These are phyloP conservation scores for Triangularia verruculosa DNA, from an alignment of 2,329 filamentous ascomycete genomes.

Conservation along the genomic window DNA sequence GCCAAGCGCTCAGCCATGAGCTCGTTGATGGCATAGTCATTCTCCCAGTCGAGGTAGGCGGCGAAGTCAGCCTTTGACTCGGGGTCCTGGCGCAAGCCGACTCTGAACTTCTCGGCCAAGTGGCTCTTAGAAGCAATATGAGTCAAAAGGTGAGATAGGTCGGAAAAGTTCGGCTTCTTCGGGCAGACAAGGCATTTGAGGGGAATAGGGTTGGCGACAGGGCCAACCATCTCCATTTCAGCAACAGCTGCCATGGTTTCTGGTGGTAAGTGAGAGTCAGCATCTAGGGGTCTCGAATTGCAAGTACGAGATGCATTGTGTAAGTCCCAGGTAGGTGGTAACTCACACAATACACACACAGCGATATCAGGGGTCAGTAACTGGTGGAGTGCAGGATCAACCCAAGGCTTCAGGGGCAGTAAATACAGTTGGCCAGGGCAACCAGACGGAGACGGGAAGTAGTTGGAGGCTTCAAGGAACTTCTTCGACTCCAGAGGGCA, in stretches of 20 bases:
- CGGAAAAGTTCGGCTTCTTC: slow-evolving; percentile 76
- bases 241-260: slow-evolving; percentile 39
- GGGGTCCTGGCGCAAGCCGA: slow-evolving; percentile 70
- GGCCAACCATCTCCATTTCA: slow-evolving; percentile 25
- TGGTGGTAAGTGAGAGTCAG: neutral
- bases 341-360: slow-evolving; percentile 20
- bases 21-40: slow-evolving; percentile 63
- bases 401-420: neutral
- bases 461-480: neutral
- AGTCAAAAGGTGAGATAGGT: slow-evolving; percentile 87
- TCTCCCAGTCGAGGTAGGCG: slow-evolving; percentile 77
- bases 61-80: slow-evolving; percentile 61
- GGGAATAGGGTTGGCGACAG: slow-evolving; percentile 54
- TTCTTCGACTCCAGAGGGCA: slow-evolving; percentile 11
- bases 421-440: slow-evolving; percentile 2
- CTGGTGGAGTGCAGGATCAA: slow-evolving; percentile 18
- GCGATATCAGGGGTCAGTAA: slow-evolving; percentile 2
- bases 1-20: slow-evolving; percentile 76
- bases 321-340: slow-evolving; percentile 4
- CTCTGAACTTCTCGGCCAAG: slow-evolving; percentile 76
- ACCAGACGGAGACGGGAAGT: neutral
- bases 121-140: slow-evolving; percentile 94
- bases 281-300: neutral
- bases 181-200: slow-evolving; percentile 82
- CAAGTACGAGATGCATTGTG: slow-evolving; percentile 8